These are phyloP conservation scores for Sclerotinia spermophila DNA, from an alignment of 2,329 filamentous ascomycete species.

Conservation along the genomic window DNA sequence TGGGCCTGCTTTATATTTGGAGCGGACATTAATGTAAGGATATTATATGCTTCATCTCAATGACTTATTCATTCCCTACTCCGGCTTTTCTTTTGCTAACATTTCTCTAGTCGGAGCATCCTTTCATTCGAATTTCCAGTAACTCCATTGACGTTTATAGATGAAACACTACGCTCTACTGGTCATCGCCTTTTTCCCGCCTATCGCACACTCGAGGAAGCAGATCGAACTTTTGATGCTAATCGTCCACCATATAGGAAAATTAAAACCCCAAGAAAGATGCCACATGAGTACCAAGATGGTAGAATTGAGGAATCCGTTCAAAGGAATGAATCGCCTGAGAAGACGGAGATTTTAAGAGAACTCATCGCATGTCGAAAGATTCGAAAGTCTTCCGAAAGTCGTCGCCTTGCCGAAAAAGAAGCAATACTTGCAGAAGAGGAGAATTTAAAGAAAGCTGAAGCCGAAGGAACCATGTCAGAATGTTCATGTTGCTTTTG, in stretches of 20 bases:
- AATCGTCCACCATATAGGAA: constrained; percentile 31
- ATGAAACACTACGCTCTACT: constrained; percentile 35
- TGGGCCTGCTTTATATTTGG: constrained; percentile 10
- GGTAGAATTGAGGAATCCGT: constrained; percentile 13
- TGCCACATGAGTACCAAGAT: constrained; percentile 20
- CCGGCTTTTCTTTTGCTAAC: constrained; percentile 25
- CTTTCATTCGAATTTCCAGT: constrained; percentile 38
- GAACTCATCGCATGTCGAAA: constrained; percentile 42
- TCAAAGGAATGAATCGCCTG: background rate
- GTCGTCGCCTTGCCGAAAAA: constrained; percentile 41
- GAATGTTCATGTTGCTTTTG: constrained; percentile 75
- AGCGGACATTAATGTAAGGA: constrained; percentile 20
- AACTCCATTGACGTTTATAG: constrained; percentile 40
- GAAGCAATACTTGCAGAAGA: constrained; percentile 42
- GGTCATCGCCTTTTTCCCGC: constrained; percentile 35
- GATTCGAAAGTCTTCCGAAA: constrained; percentile 32
- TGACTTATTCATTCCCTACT: background rate
- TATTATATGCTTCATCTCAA: background rate
- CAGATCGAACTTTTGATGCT: constrained; percentile 36
- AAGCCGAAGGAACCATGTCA: constrained; percentile 49
- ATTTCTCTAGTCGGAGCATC: constrained; percentile 27
- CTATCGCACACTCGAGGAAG: constrained; percentile 38
- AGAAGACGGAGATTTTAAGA: constrained; percentile 30
- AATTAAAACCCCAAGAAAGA: constrained; percentile 33
- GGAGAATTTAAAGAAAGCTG: constrained; percentile 43